Percentiles rank a stretch among this genome's conserved stretches.
These are phyloP conservation scores for Umbelopsis sp. DNA, from an alignment of 192 early-diverging fungal genomes.

Conservation along the genomic window DNA sequence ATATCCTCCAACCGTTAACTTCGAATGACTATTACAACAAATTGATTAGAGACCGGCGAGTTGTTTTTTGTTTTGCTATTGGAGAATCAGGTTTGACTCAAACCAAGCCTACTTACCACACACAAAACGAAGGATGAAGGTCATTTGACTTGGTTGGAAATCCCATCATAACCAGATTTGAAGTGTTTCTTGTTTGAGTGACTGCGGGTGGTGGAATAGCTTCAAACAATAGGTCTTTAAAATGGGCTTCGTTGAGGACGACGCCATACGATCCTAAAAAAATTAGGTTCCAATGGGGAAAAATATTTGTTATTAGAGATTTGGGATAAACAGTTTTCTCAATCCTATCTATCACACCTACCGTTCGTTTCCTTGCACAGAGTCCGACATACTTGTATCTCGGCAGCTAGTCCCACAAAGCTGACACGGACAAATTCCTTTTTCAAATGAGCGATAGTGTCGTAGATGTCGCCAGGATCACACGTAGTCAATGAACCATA, in stretches of 20 bases:
- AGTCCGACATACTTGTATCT: constrained; percentile 79
- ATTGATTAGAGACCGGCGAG: constrained; percentile 6
- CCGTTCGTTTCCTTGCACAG: constrained; percentile 81
- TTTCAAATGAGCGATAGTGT: constrained; percentile 72
- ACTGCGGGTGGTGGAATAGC: constrained; percentile 87
- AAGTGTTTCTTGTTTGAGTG: constrained; percentile 49
- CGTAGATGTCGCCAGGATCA: constrained; percentile 90
- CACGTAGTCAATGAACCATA: constrained; percentile 90
- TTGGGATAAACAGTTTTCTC: neutral
- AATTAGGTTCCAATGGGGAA: neutral
- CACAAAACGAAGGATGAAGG: constrained; percentile 68
- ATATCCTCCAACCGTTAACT: constrained; percentile 71
- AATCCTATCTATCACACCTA: constrained; percentile 19
- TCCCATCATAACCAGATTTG: constrained; percentile 89
- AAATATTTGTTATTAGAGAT: neutral
- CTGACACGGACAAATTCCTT: constrained; percentile 77
- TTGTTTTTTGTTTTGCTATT: neutral
- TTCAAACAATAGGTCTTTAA: constrained; percentile 83
- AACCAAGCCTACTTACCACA: constrained; percentile 54
- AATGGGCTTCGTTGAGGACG: constrained; percentile 79
- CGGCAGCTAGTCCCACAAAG: constrained; percentile 88
- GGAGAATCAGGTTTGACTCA: neutral
- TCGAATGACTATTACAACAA: constrained; percentile 57
- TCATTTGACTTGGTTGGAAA: constrained; percentile 70
- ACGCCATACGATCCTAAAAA: constrained; percentile 76